A percentile compares a stretch with the other conserved stretches of the same genome.
These are phyloP conservation scores for Aspergillus leporis DNA, from an alignment of 495 filamentous ascomycete genomes.

Conservation along the genomic window DNA sequence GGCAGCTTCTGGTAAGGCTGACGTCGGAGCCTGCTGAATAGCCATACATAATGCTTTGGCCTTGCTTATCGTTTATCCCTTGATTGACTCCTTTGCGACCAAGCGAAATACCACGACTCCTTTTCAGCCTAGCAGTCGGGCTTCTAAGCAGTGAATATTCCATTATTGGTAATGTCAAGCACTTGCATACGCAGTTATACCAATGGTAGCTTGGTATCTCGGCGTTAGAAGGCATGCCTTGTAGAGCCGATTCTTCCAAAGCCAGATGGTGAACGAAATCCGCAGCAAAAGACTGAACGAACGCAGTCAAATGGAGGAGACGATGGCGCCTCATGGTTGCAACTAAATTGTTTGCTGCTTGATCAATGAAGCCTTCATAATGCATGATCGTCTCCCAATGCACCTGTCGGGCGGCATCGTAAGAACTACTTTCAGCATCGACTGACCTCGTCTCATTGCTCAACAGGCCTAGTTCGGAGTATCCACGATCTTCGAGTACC, in stretches of 20 bases:
- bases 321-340: constrained; percentile 12
- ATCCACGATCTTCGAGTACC: background rate
- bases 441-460: background rate
- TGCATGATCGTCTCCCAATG: background rate
- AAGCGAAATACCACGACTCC: constrained; percentile 5
- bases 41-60: background rate
- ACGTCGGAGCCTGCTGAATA: background rate
- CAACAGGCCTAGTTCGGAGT: background rate
- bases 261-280: constrained; percentile 11
- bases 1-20: background rate
- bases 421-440: background rate
- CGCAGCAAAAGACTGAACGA: constrained; percentile 16
- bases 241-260: background rate
- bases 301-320: constrained; percentile 9
- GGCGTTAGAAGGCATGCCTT: background rate
- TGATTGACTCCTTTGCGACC: background rate
- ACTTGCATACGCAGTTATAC: background rate
- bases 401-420: background rate
- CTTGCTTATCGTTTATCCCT: background rate
- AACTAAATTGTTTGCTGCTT: constrained; percentile 6
- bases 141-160: constrained; percentile 18
- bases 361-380: constrained; percentile 21
- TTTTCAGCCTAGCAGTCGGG: constrained; percentile 12
- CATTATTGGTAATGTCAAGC: constrained; percentile 1
- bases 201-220: background rate